A percentile compares a stretch with the other conserved stretches of the same genome.
phyloP scores from a whole-genome alignment of 2,329 filamentous ascomycete genomes.

The Aspergillus tamarii region DNA sequence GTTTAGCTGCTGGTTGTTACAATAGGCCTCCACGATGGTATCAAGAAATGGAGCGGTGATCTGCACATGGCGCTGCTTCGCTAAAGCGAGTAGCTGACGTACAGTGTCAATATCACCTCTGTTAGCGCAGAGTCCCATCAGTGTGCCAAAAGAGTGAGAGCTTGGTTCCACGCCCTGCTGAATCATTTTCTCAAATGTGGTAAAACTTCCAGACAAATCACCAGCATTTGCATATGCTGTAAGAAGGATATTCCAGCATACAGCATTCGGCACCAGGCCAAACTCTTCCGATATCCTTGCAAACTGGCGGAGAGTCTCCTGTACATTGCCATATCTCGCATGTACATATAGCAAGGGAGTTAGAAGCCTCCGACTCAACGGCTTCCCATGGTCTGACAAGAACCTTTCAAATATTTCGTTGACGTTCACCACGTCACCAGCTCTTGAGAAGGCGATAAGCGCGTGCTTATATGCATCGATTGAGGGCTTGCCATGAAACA shows the following conservation, averaged over 20 bases:
- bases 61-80: conserved; percentile 56
- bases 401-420: conserved; percentile 50
- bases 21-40: conserved; percentile 69
- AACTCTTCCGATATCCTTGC: conserved; percentile 62
- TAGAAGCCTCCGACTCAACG: conserved; percentile 34
- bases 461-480: conserved; percentile 38
- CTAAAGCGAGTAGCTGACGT: conserved; percentile 65
- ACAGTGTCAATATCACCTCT: conserved; percentile 75
- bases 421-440: conserved; percentile 51
- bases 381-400: conserved; percentile 40
- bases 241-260: conserved; percentile 77
- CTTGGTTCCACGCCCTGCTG: conserved; percentile 58
- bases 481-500: conserved; percentile 37
- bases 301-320: conserved; percentile 64
- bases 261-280: conserved; percentile 58
- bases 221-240: conserved; percentile 68
- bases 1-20: conserved; percentile 57
- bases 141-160: conserved; percentile 67
- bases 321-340: conserved; percentile 68
- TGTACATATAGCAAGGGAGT: conserved; percentile 71
- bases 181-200: conserved; percentile 65
- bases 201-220: conserved; percentile 68
- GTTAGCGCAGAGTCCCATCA: conserved; percentile 72
- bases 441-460: conserved; percentile 48
- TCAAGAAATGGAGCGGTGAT: conserved; percentile 63